Conservation (phyloP, 148 eudicot genomes). For the Vaccinium corymbosum region DNA sequence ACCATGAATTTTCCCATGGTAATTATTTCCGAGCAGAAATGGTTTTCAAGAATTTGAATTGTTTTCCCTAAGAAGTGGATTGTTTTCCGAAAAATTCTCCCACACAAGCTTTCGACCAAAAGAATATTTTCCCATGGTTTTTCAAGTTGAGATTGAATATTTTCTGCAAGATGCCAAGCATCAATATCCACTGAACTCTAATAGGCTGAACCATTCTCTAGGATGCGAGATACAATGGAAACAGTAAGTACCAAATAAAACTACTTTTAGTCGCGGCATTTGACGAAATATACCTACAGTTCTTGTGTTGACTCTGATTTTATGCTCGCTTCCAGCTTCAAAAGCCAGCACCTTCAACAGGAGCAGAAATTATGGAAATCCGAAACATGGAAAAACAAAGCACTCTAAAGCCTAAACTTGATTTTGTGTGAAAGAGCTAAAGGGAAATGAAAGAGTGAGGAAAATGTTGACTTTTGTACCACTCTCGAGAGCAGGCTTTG, state of each 20-base stretch:
- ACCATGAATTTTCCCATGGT: not conserved
- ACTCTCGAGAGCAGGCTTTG: conserved; percentile 96
- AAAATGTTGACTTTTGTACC: conserved; percentile 62
- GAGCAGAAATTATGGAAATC: not conserved
- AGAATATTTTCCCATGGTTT: conserved; percentile 31
- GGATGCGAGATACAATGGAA: not conserved
- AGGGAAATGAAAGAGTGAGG: not conserved
- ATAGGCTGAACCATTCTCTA: not conserved
- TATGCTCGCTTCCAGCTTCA: conserved; percentile 90
- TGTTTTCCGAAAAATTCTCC: not conserved
- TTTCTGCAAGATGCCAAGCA: conserved; percentile 41
- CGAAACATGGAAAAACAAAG: not conserved
- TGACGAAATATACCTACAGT: conserved; percentile 63
- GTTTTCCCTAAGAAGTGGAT: not conserved
- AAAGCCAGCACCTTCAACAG: conserved; percentile 76
- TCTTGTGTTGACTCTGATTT: conserved; percentile 91
- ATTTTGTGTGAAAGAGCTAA: not conserved
- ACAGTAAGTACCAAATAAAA: not conserved
- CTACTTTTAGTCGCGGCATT: not conserved
- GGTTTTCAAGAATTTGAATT: not conserved
- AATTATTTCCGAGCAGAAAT: not conserved
- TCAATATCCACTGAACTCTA: not conserved
- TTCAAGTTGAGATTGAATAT: conserved; percentile 42
- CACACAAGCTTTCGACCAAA: not conserved
- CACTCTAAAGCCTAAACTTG: not conserved